Conservation (phyloP, 2,329 filamentous ascomycete species). For the Colletotrichum sp. region DNA sequence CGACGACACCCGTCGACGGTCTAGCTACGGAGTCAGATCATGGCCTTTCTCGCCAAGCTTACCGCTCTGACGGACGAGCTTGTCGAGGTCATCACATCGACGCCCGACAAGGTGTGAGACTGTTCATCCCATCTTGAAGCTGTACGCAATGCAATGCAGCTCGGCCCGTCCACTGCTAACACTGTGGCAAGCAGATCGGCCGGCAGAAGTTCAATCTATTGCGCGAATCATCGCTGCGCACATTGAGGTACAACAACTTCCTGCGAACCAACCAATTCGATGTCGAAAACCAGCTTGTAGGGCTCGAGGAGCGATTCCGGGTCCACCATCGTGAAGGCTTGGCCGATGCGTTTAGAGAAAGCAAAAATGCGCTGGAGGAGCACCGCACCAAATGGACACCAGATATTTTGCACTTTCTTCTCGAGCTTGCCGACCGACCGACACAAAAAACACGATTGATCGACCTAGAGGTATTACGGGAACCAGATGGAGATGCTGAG, state of each 20-base stretch:
- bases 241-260: conserved; percentile 60
- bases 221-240: conserved; percentile 55
- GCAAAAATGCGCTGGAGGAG: conserved; percentile 64
- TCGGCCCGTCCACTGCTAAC: not conserved
- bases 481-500: conserved; percentile 46
- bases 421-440: conserved; percentile 84
- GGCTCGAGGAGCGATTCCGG: conserved; percentile 85
- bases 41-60: conserved; percentile 75
- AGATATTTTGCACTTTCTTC: conserved; percentile 78
- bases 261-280: conserved; percentile 79
- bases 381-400: conserved; percentile 70
- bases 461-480: conserved; percentile 61
- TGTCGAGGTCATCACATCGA: conserved; percentile 66
- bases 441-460: conserved; percentile 70
- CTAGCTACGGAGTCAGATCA: conserved; percentile 36
- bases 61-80: conserved; percentile 73
- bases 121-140: not conserved
- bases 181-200: conserved; percentile 26
- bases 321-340: conserved; percentile 81
- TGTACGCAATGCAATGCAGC: conserved; percentile 3
- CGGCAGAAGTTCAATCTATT: conserved; percentile 44
- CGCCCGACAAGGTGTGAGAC: conserved; percentile 53
- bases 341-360: conserved; percentile 69
- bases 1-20: not conserved
- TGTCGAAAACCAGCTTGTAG: conserved; percentile 67